Percentiles rank a stretch among this genome's conserved stretches.
phyloP scores from a whole-genome alignment of 1,284 basidiomycete genomes.

The Trametes sp. region DNA sequence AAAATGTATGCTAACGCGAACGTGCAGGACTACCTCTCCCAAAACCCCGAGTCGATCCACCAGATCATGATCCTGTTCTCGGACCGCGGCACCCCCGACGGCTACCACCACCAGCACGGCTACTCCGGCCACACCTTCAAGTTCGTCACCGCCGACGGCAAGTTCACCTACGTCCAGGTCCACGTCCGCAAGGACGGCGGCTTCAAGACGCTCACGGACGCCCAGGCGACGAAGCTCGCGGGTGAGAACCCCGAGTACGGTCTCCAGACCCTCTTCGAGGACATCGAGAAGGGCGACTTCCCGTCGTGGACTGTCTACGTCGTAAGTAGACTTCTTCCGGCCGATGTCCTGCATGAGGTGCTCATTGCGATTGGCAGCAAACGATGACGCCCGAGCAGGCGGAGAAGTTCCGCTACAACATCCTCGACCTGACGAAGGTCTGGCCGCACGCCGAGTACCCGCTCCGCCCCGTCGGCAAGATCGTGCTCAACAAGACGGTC shows the following conservation, averaged over 20 bases:
- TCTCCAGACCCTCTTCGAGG: conserved; percentile 78
- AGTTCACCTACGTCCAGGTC: conserved; percentile 86
- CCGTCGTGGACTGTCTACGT: conserved; percentile 85
- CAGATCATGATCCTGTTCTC: conserved; percentile 91
- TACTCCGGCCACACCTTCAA: conserved; percentile 96
- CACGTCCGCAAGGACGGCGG: conserved; percentile 82
- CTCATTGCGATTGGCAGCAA: conserved; percentile 58
- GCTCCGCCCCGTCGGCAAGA: conserved; percentile 84
- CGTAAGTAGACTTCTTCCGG: conserved; percentile 31
- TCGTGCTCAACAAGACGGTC: conserved; percentile 88
- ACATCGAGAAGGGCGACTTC: conserved; percentile 80
- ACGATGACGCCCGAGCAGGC: conserved; percentile 91
- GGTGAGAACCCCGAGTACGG: conserved; percentile 87
- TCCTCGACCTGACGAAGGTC: conserved; percentile 91
- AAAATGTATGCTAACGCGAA: not conserved
- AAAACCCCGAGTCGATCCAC: conserved; percentile 92
- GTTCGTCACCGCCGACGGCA: conserved; percentile 83
- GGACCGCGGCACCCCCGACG: conserved; percentile 91
- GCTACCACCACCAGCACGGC: conserved; percentile 85
- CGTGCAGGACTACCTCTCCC: conserved; percentile 84
- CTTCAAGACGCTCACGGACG: conserved; percentile 78
- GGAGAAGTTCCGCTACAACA: conserved; percentile 88
- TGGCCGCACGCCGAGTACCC: conserved; percentile 89
- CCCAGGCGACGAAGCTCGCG: conserved; percentile 60
- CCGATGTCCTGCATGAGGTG: not conserved